Evolutionary conservation across 805 yeast genomes (phyloP).

Genomic region (Cyberlindnera xylosilytica): DNA sequence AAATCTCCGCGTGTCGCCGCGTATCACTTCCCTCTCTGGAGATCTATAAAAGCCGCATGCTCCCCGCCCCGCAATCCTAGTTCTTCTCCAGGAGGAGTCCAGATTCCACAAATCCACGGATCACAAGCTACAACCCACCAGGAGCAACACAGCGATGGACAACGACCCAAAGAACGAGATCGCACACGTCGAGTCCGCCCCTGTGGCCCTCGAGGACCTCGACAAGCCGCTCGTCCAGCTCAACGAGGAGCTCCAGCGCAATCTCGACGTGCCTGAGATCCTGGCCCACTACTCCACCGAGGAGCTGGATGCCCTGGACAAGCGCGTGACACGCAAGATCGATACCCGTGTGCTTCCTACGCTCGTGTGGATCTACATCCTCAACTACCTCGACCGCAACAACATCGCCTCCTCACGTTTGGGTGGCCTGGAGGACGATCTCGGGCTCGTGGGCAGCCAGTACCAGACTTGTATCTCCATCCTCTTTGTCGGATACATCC

Average conservation of each 20-base stretch:
- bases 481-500: conserved; percentile 46
- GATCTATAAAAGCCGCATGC: too few relatives aligned
- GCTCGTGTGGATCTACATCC: conserved; percentile 47
- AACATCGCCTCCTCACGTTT: conserved; percentile 48
- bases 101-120: too few relatives aligned
- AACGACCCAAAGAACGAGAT: too few relatives aligned
- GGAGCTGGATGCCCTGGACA: conserved; percentile 43
- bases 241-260: conserved; percentile 13
- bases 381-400: conserved; percentile 49
- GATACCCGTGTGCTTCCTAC: conserved; percentile 50
- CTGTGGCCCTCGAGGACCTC: too few relatives aligned
- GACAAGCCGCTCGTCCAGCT: background rate
- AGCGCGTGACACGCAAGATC: conserved; percentile 42
- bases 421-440: conserved; percentile 46
- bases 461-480: conserved; percentile 48
- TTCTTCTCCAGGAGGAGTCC: too few relatives aligned
- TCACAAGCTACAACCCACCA: too few relatives aligned
- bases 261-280: conserved; percentile 23
- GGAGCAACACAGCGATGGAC: too few relatives aligned
- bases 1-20: too few relatives aligned
- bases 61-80: too few relatives aligned
- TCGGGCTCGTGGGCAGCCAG: conserved; percentile 39
- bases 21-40: too few relatives aligned
- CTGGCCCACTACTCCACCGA: conserved; percentile 28
- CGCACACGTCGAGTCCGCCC: too few relatives aligned